Base-by-base conservation (phyloP, 306 rosid species). In the Arachis hypogaea region DNA sequence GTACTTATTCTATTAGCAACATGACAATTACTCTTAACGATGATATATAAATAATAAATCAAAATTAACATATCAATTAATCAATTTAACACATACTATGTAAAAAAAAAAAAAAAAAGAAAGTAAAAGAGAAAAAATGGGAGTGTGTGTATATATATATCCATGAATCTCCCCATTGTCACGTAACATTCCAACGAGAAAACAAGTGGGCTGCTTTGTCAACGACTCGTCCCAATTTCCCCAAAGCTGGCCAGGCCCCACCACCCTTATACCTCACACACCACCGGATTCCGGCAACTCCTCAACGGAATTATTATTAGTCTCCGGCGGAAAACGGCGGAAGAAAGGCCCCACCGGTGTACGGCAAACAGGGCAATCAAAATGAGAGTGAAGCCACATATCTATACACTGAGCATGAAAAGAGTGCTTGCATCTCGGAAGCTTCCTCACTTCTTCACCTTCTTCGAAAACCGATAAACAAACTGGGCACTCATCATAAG, bases 361-460 rank as follows among this genome's bases (percentile, higher is more conserved):
- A 7, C 98, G 85, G 71, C 98, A 92, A 72, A 92, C 74, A 7
- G 98, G 98, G 72, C 96, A 92, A 64, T 92, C 98, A 0, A 69
- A 70, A 85, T 90, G 98, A 59, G 98, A 92, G 78, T 70, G 69
- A 8, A 92, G 91, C 98, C 98, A 92, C 94, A 87, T 90, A 28
- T 90, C 96, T 44, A 92, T 90, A 71, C 98, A 92, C 5, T 58
- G 61, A 28, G 87, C 85, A 22, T 92, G 98, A 59, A 92, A 92
- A 1, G 75, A 82, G 82, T 90, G 98, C 0, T 85, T 76, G 81
- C 96, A 92, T 40, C 77, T 57, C 4, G 91, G 96, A 22, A 92
- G 74, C 62, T 76, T 88, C 82, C 83, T 76, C 33, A 92, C 79
- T 54, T 88, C 94, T 68, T 92, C 98, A 4, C 92, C 98, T 43